A percentile compares a stretch with the other conserved stretches of the same genome.
Evolutionary conservation across 2,329 filamentous ascomycete species (phyloP).

Genomic region (Coniosporium tulheliwenetii): DNA sequence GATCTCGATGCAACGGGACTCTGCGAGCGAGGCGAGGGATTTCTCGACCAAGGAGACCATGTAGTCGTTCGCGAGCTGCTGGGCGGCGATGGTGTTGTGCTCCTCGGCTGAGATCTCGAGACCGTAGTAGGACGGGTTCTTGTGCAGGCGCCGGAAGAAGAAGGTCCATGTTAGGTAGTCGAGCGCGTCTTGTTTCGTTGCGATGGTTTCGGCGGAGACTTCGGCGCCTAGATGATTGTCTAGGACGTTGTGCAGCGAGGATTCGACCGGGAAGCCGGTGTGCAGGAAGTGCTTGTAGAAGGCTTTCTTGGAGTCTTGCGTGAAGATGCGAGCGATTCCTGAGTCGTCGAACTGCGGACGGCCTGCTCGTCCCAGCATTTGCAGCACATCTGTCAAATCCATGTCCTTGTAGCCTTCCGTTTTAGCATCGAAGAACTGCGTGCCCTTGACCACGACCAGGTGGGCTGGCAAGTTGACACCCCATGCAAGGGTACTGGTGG

Average conservation of each 20-base stretch:
- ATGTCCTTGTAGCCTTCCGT: constrained; percentile 97
- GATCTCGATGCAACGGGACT: constrained; percentile 70
- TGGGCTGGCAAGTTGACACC: constrained; percentile 96
- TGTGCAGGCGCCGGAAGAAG: constrained; percentile 93
- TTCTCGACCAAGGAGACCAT: constrained; percentile 87
- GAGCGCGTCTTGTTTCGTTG: constrained; percentile 89
- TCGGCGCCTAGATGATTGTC: constrained; percentile 96
- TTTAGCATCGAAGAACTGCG: constrained; percentile 96
- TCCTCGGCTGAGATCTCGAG: constrained; percentile 86
- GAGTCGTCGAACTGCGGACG: constrained; percentile 93
- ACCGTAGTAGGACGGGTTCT: constrained; percentile 96
- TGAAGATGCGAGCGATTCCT: constrained; percentile 93
- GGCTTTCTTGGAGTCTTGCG: constrained; percentile 92
- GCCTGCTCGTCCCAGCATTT: constrained; percentile 93
- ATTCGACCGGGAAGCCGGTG: constrained; percentile 95
- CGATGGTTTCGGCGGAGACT: constrained; percentile 80
- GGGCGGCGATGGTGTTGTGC: constrained; percentile 73
- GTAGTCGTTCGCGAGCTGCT: constrained; percentile 79
- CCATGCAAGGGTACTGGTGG: constrained; percentile 93
- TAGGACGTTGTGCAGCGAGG: constrained; percentile 84
- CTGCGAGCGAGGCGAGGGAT: constrained; percentile 65
- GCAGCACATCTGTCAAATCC: constrained; percentile 93
- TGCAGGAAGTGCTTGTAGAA: constrained; percentile 99
- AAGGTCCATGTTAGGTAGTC: constrained; percentile 99
- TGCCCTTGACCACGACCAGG: constrained; percentile 93